Conservation (phyloP, 441 rosid species). For the Hura crepitans region DNA sequence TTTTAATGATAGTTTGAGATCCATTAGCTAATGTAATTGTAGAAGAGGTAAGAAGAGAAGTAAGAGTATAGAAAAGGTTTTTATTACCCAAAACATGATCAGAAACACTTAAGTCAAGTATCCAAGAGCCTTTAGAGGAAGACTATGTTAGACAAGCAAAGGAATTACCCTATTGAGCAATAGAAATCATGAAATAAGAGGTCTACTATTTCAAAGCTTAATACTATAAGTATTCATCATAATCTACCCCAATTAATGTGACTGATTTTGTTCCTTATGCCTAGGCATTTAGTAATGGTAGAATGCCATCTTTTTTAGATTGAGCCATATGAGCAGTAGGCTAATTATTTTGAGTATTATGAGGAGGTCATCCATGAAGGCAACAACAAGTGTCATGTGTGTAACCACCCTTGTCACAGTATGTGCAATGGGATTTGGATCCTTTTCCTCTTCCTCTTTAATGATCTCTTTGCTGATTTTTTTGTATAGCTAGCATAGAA, state of each 20-base stretch:
- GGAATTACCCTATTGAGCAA: not conserved
- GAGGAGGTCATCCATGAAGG: not conserved
- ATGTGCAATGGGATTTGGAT: not conserved
- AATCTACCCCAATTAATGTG: too few relatives aligned
- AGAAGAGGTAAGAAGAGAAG: not conserved
- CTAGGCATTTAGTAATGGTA: not conserved
- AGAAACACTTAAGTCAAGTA: not conserved
- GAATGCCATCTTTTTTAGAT: not conserved
- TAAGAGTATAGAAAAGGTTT: not conserved
- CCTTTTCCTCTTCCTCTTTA: not conserved
- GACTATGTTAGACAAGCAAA: not conserved
- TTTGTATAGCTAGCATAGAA: not conserved
- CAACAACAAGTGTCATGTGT: not conserved
- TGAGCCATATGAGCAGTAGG: not conserved
- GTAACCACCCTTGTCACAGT: not conserved
- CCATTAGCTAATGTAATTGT: not conserved
- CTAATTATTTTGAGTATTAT: not conserved
- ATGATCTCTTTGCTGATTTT: not conserved
- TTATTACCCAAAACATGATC: not conserved
- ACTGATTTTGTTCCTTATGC: not conserved
- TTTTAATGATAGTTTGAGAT: not conserved
- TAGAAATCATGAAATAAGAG: not conserved
- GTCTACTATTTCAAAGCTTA: not conserved
- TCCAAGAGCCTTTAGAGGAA: not conserved
- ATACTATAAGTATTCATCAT: not conserved